Evolutionary conservation across 2,329 filamentous ascomycete genomes (phyloP).

Genomic region (Colletotrichum echinochloae): DNA sequence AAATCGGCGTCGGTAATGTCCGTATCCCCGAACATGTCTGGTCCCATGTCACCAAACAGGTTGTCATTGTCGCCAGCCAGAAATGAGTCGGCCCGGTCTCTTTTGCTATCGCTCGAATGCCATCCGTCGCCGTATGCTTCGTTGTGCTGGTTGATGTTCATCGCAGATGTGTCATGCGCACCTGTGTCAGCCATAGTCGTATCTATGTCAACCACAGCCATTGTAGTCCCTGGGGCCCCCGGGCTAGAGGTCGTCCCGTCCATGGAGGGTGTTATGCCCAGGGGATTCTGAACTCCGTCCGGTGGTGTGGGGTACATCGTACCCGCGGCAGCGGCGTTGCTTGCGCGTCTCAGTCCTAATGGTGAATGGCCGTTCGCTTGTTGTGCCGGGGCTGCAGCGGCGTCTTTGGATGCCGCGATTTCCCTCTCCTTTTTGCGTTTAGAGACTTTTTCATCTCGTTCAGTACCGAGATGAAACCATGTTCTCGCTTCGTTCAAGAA

Average conservation of each 20-base stretch:
- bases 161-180: slow-evolving; percentile 46
- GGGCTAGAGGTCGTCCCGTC: slow-evolving; percentile 69
- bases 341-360: slow-evolving; percentile 62
- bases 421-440: slow-evolving; percentile 66
- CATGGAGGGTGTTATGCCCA: slow-evolving; percentile 67
- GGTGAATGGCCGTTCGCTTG: slow-evolving; percentile 65
- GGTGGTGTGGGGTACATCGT: slow-evolving; percentile 80
- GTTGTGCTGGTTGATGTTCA: slow-evolving; percentile 44
- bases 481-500: slow-evolving; percentile 60
- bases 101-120: slow-evolving; percentile 58
- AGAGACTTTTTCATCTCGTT: slow-evolving; percentile 60
- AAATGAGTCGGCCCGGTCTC: slow-evolving; percentile 57
- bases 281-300: slow-evolving; percentile 68
- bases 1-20: slow-evolving; percentile 87
- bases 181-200: slow-evolving; percentile 42
- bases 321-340: slow-evolving; percentile 58
- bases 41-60: slow-evolving; percentile 76
- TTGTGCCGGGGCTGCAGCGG: slow-evolving; percentile 56
- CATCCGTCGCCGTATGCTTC: slow-evolving; percentile 54
- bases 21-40: slow-evolving; percentile 78
- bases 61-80: slow-evolving; percentile 65
- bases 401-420: slow-evolving; percentile 55
- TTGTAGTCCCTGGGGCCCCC: slow-evolving; percentile 53
- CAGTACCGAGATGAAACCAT: slow-evolving; percentile 60
- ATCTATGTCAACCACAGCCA: slow-evolving; percentile 51